phyloP scores from a whole-genome alignment of 2,329 filamentous ascomycete genomes.

The Penicillium verrucosum region DNA sequence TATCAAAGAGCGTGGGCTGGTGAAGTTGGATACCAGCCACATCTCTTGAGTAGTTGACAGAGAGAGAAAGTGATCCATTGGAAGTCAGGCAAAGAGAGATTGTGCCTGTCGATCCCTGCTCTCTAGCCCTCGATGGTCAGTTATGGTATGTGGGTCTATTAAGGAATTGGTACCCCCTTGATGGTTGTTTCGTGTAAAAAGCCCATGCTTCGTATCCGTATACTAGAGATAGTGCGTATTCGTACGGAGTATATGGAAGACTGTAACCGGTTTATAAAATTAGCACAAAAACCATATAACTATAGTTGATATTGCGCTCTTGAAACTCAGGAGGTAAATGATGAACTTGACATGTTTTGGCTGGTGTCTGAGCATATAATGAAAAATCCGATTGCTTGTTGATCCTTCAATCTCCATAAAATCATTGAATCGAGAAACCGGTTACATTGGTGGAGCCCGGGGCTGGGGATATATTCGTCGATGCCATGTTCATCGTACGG shows the following conservation, averaged over 20 bases:
- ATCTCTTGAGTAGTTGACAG: constrained; percentile 5
- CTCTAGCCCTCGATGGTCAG: neutral
- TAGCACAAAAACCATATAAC: neutral
- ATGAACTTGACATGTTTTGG: neutral
- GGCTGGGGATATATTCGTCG: neutral
- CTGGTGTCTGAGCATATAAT: neutral
- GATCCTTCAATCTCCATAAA: neutral
- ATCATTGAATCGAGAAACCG: neutral
- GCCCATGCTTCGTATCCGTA: constrained; percentile 3
- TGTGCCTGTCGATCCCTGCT: constrained; percentile 12
- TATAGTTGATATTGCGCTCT: neutral
- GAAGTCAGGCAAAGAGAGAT: constrained; percentile 4
- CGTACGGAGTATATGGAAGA: neutral
- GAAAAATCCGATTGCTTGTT: neutral
- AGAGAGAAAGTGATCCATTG: constrained; percentile 10
- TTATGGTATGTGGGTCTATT: constrained; percentile 12
- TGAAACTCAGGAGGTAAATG: neutral
- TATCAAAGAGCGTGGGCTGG: constrained; percentile 6
- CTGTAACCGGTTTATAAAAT: neutral
- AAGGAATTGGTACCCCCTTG: constrained; percentile 3
- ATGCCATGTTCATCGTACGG: neutral
- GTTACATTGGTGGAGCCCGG: neutral
- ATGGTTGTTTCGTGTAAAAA: constrained; percentile 7
- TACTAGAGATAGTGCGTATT: neutral
- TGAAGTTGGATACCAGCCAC: constrained; percentile 13